Evolutionary conservation across 768 basidiomycete genomes (phyloP).

Genomic region (Collybia sordida): DNA sequence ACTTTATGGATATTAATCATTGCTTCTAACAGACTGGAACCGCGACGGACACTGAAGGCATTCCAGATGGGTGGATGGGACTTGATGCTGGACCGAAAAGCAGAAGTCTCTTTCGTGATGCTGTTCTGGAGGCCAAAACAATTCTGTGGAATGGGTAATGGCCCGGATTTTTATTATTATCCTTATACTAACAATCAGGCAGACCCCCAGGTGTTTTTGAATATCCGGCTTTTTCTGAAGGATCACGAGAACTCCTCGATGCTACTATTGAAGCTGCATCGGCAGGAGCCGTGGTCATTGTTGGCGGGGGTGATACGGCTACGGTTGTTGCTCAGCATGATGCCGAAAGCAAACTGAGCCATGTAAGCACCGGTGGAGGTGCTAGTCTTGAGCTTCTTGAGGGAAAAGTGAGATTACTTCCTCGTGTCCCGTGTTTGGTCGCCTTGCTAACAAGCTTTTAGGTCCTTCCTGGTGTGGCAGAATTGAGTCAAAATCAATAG

Average conservation of each 20-base stretch:
- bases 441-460: conserved; percentile 27
- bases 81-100: conserved; percentile 90
- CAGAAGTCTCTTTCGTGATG: conserved; percentile 70
- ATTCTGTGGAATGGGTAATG: conserved; percentile 94
- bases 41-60: conserved; percentile 83
- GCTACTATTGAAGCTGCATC: conserved; percentile 85
- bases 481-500: conserved; percentile 89
- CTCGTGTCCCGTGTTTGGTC: background rate
- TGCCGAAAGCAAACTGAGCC: conserved; percentile 87
- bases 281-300: conserved; percentile 88
- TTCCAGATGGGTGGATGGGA: conserved; percentile 93
- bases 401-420: conserved; percentile 73
- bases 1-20: background rate
- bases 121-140: conserved; percentile 88
- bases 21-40: conserved; percentile 51
- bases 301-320: conserved; percentile 96
- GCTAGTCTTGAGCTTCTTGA: conserved; percentile 94
- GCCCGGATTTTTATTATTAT: no score
- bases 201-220: conserved; percentile 99
- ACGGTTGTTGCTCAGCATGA: conserved; percentile 87
- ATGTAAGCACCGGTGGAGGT: conserved; percentile 95
- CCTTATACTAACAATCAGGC: background rate
- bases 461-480: conserved; percentile 90
- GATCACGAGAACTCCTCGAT: conserved; percentile 81
- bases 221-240: conserved; percentile 86